A percentile compares a stretch with the other conserved stretches of the same genome.
Conservation (phyloP, 2,329 filamentous ascomycete species). For the Colletotrichum sp. region DNA sequence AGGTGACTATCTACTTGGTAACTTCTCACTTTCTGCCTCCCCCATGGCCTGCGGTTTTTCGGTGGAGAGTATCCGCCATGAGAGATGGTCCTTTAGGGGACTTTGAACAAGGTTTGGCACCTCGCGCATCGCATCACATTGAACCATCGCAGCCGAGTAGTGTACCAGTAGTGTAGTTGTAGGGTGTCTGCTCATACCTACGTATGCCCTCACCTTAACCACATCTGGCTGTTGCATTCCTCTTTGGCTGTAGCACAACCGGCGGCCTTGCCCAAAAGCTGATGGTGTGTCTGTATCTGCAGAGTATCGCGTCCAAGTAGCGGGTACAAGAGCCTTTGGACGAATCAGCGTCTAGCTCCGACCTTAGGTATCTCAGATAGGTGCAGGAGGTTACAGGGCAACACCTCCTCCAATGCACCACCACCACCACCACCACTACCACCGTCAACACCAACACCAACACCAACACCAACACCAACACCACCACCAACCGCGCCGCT, state of each 20-base stretch:
- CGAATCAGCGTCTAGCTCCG: background rate
- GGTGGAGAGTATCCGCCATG: background rate
- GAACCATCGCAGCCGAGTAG: background rate
- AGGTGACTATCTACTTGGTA: background rate
- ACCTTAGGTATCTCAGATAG: background rate
- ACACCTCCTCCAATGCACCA: background rate
- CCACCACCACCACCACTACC: background rate
- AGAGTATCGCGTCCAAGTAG: background rate
- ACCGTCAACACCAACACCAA: background rate
- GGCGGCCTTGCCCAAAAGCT: background rate
- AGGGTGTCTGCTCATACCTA: background rate
- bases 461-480: background rate
- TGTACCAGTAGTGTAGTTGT: background rate
- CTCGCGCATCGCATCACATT: background rate
- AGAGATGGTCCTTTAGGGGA: background rate
- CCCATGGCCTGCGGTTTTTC: background rate
- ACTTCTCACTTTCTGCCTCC: background rate
- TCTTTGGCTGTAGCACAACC: background rate
- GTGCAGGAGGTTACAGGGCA: background rate
- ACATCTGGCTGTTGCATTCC: background rate
- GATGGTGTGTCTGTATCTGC: background rate
- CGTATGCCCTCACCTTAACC: background rate
- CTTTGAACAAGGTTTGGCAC: background rate
- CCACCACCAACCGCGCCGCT: background rate
- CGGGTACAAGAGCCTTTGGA: background rate